Base-by-base conservation (phyloP, 371 early-diverging fungal genomes). In the Lichtheimia hyalospora region DNA sequence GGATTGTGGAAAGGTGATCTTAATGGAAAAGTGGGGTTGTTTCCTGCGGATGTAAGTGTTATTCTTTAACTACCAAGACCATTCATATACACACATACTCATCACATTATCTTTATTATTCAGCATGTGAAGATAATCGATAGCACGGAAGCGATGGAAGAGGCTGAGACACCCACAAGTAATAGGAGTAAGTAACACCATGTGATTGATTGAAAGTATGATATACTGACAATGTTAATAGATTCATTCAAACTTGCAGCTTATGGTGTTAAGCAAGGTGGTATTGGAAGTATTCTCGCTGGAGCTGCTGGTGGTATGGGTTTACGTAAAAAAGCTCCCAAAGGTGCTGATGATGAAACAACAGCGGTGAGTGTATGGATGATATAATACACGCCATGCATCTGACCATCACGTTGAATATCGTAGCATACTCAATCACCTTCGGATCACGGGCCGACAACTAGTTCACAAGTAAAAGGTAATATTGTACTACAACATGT, bases 241-340 rank as follows among this genome's bases (percentile, higher is more conserved):
- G 44, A 60, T 41, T 44, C 64, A 24, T 64, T 64, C 51, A 89
- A 81, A 60, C 70, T 89, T 58, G 88, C 89, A 5, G 88, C 90
- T 1, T 90, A 87, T 61, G 92, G 92, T 57, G 91, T 92, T 10
- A 88, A 89, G 59, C 87, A 89, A 66, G 92, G 91, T 51, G 92
- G 92, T 16, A 79, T 92, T 60, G 92, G 92, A 25, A 84, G 89
- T 50, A 73, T 92, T 42, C 84, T 92, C 55, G 87, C 89, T 16
- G 89, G 89, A 25, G 88, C 90, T 57, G 87, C 89, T 20, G 89
- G 89, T 28, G 88, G 85, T 3, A 76, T 71, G 39, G 54, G 54
- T 40, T 49, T 61, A 20, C 64, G 74, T 18, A 77, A 74, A 49
- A 77, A 77, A 50, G 56, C 72, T 13, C 46, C n/a, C 21, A 46